Percentiles rank a stretch among this genome's conserved stretches.
phyloP scores from a whole-genome alignment of 176 grass and related monocot species.

The Raddia distichophylla region DNA sequence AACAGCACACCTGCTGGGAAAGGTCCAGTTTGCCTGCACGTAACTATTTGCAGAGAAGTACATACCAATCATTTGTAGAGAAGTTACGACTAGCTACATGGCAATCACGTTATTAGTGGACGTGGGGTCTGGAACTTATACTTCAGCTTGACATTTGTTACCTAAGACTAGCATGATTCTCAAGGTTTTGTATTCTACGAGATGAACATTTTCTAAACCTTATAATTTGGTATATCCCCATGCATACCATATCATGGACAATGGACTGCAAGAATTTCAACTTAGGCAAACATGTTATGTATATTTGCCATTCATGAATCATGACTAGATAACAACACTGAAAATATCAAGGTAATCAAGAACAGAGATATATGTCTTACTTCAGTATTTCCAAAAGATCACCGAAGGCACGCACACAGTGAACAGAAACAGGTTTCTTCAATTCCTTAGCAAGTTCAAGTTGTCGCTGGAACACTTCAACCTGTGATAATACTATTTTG shows the following conservation, averaged over 20 bases:
- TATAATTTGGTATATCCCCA: neutral
- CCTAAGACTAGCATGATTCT: neutral
- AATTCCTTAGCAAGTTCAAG: too few relatives aligned
- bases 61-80: neutral
- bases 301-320: neutral
- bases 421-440: too few relatives aligned
- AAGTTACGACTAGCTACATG: neutral
- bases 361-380: too few relatives aligned
- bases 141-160: neutral
- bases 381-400: too few relatives aligned
- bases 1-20: slow-evolving; percentile 77
- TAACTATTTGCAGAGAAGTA: slow-evolving; percentile 10
- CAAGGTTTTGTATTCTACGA: neutral
- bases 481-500: too few relatives aligned
- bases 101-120: neutral
- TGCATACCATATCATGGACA: neutral
- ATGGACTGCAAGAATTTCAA: neutral
- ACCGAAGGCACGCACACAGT: too few relatives aligned
- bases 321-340: neutral
- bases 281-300: neutral
- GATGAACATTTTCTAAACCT: neutral
- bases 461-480: too few relatives aligned
- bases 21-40: slow-evolving; percentile 63
- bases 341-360: neutral
- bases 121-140: neutral